phyloP scores from a whole-genome alignment of 345 rosid genomes.

The Populus nigra region DNA sequence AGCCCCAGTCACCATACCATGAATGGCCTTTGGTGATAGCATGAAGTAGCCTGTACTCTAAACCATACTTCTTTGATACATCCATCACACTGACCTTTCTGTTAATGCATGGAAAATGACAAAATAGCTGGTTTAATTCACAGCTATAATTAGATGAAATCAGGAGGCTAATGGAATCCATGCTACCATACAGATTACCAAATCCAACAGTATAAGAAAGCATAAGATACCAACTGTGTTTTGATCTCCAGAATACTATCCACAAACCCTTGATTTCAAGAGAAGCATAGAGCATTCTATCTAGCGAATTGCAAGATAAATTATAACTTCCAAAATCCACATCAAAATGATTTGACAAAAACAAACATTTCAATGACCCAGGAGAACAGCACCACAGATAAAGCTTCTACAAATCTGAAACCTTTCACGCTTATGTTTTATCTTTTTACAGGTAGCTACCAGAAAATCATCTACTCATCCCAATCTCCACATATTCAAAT shows the following conservation, averaged over 20 bases:
- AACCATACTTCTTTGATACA: constrained; percentile 60
- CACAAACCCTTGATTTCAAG: neutral
- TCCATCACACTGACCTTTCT: constrained; percentile 77
- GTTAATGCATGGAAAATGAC: constrained; percentile 18
- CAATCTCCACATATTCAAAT: neutral
- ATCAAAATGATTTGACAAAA: neutral
- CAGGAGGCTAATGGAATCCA: neutral
- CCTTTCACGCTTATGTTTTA: neutral
- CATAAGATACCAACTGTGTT: neutral
- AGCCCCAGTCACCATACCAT: constrained; percentile 80
- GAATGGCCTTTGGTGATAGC: constrained; percentile 53
- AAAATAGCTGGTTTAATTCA: constrained; percentile 3
- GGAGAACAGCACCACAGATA: neutral
- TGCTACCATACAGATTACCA: neutral
- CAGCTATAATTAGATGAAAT: neutral
- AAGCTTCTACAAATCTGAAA: neutral
- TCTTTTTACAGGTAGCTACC: neutral
- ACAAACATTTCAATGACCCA: neutral
- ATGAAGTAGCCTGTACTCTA: constrained; percentile 63
- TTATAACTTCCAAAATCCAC: neutral
- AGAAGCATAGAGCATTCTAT: neutral
- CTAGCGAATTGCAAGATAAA: neutral
- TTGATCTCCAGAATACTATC: neutral
- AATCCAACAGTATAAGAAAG: neutral
- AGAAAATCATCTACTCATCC: neutral